Evolutionary conservation across 2,329 filamentous ascomycete species (phyloP).

Genomic region (Fusarium sp.): DNA sequence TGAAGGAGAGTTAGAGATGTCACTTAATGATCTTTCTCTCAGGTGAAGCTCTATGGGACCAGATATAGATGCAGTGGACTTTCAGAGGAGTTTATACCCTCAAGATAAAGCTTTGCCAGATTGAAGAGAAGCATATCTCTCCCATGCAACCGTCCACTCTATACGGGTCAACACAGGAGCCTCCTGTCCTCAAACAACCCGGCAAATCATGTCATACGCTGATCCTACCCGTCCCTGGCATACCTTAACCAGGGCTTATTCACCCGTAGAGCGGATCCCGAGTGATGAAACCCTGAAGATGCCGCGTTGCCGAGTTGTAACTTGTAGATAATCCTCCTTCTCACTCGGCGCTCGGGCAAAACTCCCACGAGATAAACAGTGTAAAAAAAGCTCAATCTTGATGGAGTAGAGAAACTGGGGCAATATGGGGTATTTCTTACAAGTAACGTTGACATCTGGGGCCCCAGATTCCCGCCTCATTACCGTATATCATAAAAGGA

Average conservation of each 20-base stretch:
- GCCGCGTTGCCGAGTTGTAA: conserved; percentile 19
- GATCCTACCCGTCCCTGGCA: conserved; percentile 3
- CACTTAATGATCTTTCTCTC: fast-evolving
- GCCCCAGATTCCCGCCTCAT: background rate
- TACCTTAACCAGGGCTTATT: background rate
- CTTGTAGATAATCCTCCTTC: background rate
- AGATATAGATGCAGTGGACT: fast-evolving
- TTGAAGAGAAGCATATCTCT: background rate
- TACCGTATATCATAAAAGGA: background rate
- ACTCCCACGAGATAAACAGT: background rate
- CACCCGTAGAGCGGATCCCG: conserved; percentile 6
- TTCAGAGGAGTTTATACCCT: background rate
- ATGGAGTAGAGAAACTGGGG: background rate
- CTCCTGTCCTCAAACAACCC: background rate
- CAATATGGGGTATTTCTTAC: background rate
- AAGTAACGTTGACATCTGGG: conserved; percentile 10
- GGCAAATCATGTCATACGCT: conserved; percentile 1
- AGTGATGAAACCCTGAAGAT: conserved; percentile 12
- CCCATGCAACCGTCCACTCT: background rate
- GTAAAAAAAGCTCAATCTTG: background rate
- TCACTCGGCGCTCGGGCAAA: conserved; percentile 24
- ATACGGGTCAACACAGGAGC: background rate
- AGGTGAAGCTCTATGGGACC: background rate
- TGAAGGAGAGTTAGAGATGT: fast-evolving
- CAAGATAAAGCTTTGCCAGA: too few relatives aligned